These are phyloP conservation scores for Echinosophora koreensis DNA, from an alignment of 306 rosid species.

Conservation along the genomic window DNA sequence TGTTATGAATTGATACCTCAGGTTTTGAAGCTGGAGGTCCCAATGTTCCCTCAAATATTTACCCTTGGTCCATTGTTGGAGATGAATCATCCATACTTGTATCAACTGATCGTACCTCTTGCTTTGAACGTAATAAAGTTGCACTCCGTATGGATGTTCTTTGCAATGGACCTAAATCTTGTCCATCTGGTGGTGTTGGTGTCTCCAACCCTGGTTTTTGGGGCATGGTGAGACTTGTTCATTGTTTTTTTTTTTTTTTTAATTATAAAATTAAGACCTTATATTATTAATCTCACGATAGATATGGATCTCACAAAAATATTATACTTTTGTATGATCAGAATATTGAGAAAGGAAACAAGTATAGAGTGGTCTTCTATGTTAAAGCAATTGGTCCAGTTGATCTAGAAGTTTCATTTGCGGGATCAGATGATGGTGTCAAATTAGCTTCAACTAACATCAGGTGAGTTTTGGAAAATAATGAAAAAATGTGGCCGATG, in stretches of 20 bases:
- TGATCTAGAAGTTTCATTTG: constrained; percentile 63
- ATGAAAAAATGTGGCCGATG: too few relatives aligned
- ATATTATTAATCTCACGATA: background rate
- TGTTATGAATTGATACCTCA: constrained; percentile 33
- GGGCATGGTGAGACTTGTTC: constrained; percentile 71
- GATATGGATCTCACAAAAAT: too few relatives aligned
- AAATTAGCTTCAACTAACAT: constrained; percentile 58
- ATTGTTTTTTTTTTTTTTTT: background rate
- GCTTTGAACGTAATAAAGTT: constrained; percentile 69
- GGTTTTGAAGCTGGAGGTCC: constrained; percentile 90
- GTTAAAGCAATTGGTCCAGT: constrained; percentile 59
- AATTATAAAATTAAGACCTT: background rate
- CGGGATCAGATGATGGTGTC: constrained; percentile 49
- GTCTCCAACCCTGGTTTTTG: constrained; percentile 83
- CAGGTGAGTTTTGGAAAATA: constrained; percentile 47
- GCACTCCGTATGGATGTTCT: constrained; percentile 71
- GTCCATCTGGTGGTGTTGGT: constrained; percentile 78
- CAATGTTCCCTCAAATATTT: constrained; percentile 66
- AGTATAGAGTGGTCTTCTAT: constrained; percentile 59
- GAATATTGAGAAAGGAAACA: constrained; percentile 77
- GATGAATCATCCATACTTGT: constrained; percentile 57
- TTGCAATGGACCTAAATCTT: constrained; percentile 57
- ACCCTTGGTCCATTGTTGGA: constrained; percentile 77
- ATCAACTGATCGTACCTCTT: constrained; percentile 72
- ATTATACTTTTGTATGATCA: constrained; percentile 3